Percentiles rank a stretch among this genome's conserved stretches.
These are phyloP conservation scores for Hypsizygus marmoreus DNA, from an alignment of 768 basidiomycete genomes.

Conservation along the genomic window DNA sequence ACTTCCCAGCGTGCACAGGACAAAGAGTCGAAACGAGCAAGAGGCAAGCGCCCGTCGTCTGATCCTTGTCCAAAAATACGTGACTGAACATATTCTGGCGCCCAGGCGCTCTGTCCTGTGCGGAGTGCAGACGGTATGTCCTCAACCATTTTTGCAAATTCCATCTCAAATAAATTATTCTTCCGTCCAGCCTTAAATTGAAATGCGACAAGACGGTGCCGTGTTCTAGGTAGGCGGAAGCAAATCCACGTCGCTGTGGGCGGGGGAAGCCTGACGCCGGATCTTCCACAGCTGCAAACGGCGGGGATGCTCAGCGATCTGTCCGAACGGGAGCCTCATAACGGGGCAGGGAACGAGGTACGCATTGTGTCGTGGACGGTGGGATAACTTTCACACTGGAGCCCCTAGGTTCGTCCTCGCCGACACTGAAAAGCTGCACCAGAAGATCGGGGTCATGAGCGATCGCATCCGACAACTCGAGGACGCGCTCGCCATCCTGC, in stretches of 20 bases:
- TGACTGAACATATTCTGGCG: no score
- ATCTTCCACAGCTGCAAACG: conserved; percentile 71
- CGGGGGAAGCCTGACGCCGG: no score
- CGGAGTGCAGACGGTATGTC: conserved; percentile 62
- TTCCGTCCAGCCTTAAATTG: conserved; percentile 52
- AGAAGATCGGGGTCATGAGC: conserved; percentile 68
- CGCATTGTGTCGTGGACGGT: conserved; percentile 18
- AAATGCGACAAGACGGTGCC: conserved; percentile 76
- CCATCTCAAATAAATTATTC: conserved; percentile 1
- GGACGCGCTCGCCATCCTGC: conserved; percentile 61
- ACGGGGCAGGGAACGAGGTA: conserved; percentile 81
- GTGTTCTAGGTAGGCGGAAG: conserved; percentile 49
- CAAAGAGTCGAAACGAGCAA: conserved; percentile 66
- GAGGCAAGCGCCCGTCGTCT: conserved; percentile 42
- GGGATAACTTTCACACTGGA: background rate
- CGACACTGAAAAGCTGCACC: conserved; percentile 69
- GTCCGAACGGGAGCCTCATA: conserved; percentile 75
- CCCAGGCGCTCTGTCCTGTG: conserved; percentile 58
- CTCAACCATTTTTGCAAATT: background rate
- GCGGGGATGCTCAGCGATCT: conserved; percentile 75
- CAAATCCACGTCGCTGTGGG: background rate
- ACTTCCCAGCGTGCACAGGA: conserved; percentile 56
- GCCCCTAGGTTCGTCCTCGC: conserved; percentile 63
- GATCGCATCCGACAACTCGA: conserved; percentile 73
- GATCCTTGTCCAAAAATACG: no score